Evolutionary conservation across 2,329 filamentous ascomycete genomes (phyloP), one percentile per base, ranked within the genome.

Genomic region (Davidsoniella neocaledoniae): DNA sequence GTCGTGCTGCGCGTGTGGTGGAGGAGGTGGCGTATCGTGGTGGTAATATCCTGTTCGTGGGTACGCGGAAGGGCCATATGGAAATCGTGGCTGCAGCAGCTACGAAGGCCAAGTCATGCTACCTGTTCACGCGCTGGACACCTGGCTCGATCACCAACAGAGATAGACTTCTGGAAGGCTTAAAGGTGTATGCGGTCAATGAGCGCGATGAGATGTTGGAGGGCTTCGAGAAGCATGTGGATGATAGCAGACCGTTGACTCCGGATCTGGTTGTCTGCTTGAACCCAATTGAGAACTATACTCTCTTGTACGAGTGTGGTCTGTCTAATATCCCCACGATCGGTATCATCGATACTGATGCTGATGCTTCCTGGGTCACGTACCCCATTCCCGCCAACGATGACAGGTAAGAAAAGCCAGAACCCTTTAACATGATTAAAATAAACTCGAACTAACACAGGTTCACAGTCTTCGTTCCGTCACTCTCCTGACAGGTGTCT

Each of bases 341-440:
- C 59, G 91, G 90, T 43, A 73, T 98, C 52, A 83, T 96, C 57
- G 91, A 98, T 64, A 96, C 91, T 1, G 84, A 98, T 64, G 81
- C 80, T 2, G 84, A 96, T 64, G 86, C 91, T 0, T 86, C 86
- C 0, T 90, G 85, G 77, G 87, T 96, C 46, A 96, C 91, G 3
- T 98, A 98, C 62, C 84, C 85, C 12, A 95, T 98, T 57, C 91
- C 91, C 2, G 86, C 86, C 46, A 98, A 98, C 63, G 91, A 98
- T 61, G 91, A 98, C 71, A 87, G 81, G 82, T 86, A 63, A 60
- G 71, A 21, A 25, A 43, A 8, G 21, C 21, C 21, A 21, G 21
- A 21, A 21, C 21, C 7, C 14, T 16, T 37, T 2, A 25, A 33
- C 4, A 14, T n/a, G 14, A 40, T 12, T 40, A 8, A 40, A 16